Evolutionary conservation across 768 basidiomycete species (phyloP).

Genomic region (Russula emetica): DNA sequence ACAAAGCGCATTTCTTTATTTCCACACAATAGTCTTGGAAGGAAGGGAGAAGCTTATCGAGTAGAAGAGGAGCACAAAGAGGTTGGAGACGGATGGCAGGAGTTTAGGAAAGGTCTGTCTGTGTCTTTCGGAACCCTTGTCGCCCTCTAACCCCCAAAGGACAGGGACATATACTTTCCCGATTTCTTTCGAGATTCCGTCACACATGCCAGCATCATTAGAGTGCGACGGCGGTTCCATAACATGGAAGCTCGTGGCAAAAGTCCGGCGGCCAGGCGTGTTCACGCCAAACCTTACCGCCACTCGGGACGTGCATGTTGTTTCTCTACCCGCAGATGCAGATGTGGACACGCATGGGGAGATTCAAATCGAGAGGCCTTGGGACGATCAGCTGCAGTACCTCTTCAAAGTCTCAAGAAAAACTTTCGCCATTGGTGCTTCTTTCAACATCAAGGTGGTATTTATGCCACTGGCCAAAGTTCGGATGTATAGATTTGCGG

Average conservation of each 20-base stretch:
- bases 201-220: slow-evolving; percentile 72
- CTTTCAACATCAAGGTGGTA: slow-evolving; percentile 72
- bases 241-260: slow-evolving; percentile 73
- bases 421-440: slow-evolving; percentile 78
- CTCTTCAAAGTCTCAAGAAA: slow-evolving; percentile 68
- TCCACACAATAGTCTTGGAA: slow-evolving; percentile 36
- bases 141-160: neutral
- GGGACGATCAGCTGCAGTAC: slow-evolving; percentile 87
- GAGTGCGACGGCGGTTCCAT: slow-evolving; percentile 72
- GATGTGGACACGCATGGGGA: slow-evolving; percentile 79
- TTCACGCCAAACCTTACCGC: slow-evolving; percentile 70
- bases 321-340: slow-evolving; percentile 74
- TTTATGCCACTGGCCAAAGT: slow-evolving; percentile 82
- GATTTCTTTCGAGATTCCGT: slow-evolving; percentile 83
- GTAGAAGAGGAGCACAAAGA: slow-evolving; percentile 43
- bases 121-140: neutral
- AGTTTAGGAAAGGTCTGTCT: slow-evolving; percentile 75
- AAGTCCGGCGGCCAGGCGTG: slow-evolving; percentile 77
- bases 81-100: slow-evolving; percentile 63
- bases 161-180: slow-evolving; percentile 91
- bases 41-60: slow-evolving; percentile 42
- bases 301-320: slow-evolving; percentile 65
- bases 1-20: slow-evolving; percentile 32
- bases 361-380: slow-evolving; percentile 80
- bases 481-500: slow-evolving; percentile 68